A percentile compares a stretch with the other conserved stretches of the same genome.
These are phyloP conservation scores for Trichomonascus vanleenenianus DNA, from an alignment of 805 yeast genomes.

Conservation along the genomic window DNA sequence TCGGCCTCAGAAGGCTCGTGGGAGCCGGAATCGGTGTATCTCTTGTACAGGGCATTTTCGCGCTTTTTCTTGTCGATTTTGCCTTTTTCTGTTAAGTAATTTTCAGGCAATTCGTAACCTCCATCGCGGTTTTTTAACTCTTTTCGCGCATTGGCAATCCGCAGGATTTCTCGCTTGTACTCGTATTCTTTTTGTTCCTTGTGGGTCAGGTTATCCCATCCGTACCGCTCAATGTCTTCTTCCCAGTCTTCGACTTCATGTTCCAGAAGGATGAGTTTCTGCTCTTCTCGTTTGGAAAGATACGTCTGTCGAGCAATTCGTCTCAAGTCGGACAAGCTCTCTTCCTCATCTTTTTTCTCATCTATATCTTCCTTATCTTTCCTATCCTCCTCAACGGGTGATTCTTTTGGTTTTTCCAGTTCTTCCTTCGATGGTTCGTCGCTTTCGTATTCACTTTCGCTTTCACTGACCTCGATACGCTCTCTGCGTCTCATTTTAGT, in stretches of 20 bases:
- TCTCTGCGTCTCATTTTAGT: background rate
- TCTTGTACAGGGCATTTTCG: conserved; percentile 39
- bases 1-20: conserved; percentile 23
- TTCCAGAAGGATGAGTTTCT: conserved; percentile 36
- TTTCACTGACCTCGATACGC: background rate
- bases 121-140: conserved; percentile 26
- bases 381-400: conserved; percentile 34
- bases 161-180: conserved; percentile 43
- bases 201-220: conserved; percentile 45
- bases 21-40: conserved; percentile 21
- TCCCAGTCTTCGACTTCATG: conserved; percentile 44
- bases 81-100: conserved; percentile 44
- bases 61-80: conserved; percentile 49
- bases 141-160: conserved; percentile 35
- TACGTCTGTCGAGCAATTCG: conserved; percentile 43
- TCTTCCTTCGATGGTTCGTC: background rate
- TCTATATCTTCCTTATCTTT: conserved; percentile 11
- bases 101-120: conserved; percentile 53
- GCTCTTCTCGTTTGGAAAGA: conserved; percentile 41
- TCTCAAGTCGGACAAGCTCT: conserved; percentile 30
- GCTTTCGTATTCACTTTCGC: background rate
- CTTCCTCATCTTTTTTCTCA: background rate
- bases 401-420: conserved; percentile 34
- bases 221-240: conserved; percentile 40
- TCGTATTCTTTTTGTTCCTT: conserved; percentile 45